phyloP scores from a whole-genome alignment of 2,329 filamentous ascomycete species.

The Helotiales sp. region DNA sequence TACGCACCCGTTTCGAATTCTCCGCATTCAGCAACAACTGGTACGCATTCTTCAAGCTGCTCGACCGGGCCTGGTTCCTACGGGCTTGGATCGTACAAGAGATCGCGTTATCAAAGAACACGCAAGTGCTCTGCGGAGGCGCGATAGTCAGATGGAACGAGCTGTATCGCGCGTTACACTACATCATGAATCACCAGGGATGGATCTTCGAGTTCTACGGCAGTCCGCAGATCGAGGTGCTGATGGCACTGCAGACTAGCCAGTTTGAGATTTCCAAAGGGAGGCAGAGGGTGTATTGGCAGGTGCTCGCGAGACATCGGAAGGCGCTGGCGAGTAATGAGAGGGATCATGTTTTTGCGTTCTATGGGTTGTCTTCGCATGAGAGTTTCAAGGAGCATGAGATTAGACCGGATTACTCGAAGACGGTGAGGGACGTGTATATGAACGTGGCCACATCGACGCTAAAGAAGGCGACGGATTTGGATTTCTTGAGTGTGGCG shows the following conservation, averaged over 20 bases:
- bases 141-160: not conserved
- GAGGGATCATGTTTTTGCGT: slow-evolving; percentile 17
- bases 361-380: slow-evolving; percentile 9
- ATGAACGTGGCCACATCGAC: slow-evolving; percentile 7
- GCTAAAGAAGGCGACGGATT: not conserved
- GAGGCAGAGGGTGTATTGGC: slow-evolving; percentile 3
- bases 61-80: slow-evolving; percentile 16
- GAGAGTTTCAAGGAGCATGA: slow-evolving; percentile 12
- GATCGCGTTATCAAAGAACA: not conserved
- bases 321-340: not conserved
- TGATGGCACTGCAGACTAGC: not conserved
- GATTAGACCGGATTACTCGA: not conserved
- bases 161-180: slow-evolving; percentile 5
- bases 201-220: slow-evolving; percentile 21
- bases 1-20: not conserved
- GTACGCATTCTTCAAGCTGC: slow-evolving; percentile 6
- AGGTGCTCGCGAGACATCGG: slow-evolving; percentile 11
- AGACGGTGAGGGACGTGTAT: not conserved
- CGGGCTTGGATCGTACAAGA: slow-evolving; percentile 23
- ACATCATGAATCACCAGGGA: not conserved
- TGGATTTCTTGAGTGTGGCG: slow-evolving; percentile 17
- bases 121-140: slow-evolving; percentile 1
- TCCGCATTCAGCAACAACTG: slow-evolving; percentile 5
- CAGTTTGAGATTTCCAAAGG: slow-evolving; percentile 11
- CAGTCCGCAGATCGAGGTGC: slow-evolving; percentile 1